Conservation (phyloP, 2,329 filamentous ascomycete species). For the Aphanoascus verrucosus region DNA sequence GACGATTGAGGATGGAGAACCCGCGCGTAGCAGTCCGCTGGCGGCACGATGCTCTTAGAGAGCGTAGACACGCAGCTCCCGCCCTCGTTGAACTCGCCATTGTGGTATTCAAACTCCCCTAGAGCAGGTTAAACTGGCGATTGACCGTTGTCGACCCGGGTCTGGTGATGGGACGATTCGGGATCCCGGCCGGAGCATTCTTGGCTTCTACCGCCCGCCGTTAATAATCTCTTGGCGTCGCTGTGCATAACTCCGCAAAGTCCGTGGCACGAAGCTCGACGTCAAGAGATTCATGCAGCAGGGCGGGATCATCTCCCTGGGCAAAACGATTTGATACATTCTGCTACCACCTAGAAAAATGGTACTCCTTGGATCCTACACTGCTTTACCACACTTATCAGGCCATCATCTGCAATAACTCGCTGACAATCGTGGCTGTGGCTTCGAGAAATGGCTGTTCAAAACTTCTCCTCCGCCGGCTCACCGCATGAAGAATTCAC, state of each 20-base stretch:
- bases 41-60: constrained; percentile 1
- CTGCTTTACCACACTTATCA: neutral
- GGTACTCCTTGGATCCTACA: neutral
- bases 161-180: neutral
- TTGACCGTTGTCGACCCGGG: neutral
- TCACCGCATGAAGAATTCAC: constrained; percentile 46
- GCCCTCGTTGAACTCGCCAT: constrained; percentile 6
- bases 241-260: neutral
- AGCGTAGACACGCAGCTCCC: neutral
- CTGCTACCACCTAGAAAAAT: neutral
- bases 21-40: constrained; percentile 26
- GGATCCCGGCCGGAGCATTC: neutral
- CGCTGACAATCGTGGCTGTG: neutral
- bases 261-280: neutral
- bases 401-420: neutral
- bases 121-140: neutral
- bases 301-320: too few species aligned
- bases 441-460: neutral
- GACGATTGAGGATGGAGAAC: constrained; percentile 79
- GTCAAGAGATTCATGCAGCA: too few species aligned
- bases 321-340: too few species aligned
- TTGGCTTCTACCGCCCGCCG: neutral
- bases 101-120: neutral
- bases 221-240: neutral
- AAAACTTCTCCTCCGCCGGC: constrained; percentile 18